Conservation (phyloP, 306 rosid genomes). For the Nissolia schottii region DNA sequence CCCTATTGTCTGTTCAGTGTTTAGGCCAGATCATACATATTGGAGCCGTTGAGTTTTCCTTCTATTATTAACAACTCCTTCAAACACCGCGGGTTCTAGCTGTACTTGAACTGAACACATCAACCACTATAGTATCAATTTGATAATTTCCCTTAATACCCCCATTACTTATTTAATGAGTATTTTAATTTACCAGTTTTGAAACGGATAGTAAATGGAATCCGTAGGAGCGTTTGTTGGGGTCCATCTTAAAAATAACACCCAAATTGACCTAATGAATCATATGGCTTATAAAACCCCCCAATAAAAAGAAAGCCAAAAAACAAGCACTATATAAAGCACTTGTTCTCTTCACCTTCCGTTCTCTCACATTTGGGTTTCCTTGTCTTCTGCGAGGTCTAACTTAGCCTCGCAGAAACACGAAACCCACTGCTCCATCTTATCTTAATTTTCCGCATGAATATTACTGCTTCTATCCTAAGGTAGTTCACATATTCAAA, state of each 20-base stretch:
- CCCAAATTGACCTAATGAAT: background rate
- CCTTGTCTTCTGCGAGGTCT: slow-evolving; percentile 46
- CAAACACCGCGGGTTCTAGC: slow-evolving; percentile 20
- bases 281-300: background rate
- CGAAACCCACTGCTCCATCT: slow-evolving; percentile 26
- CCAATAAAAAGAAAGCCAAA: background rate
- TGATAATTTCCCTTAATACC: background rate
- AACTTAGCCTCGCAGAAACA: slow-evolving; percentile 34
- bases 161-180: background rate
- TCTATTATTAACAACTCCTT: background rate
- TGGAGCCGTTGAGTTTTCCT: slow-evolving; percentile 22
- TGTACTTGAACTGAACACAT: slow-evolving; percentile 27
- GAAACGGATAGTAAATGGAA: slow-evolving; percentile 3
- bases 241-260: slow-evolving; percentile 18
- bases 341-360: slow-evolving; percentile 21
- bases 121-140: slow-evolving; percentile 23
- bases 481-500: background rate
- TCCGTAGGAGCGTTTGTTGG: slow-evolving; percentile 27
- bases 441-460: background rate
- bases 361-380: slow-evolving; percentile 27
- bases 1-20: slow-evolving; percentile 26
- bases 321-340: slow-evolving; percentile 32
- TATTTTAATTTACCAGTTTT: background rate
- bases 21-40: slow-evolving; percentile 29
- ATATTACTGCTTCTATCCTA: background rate